Evolutionary conservation across 2,329 filamentous ascomycete genomes (phyloP).

Genomic region (Lojkania enalia): DNA sequence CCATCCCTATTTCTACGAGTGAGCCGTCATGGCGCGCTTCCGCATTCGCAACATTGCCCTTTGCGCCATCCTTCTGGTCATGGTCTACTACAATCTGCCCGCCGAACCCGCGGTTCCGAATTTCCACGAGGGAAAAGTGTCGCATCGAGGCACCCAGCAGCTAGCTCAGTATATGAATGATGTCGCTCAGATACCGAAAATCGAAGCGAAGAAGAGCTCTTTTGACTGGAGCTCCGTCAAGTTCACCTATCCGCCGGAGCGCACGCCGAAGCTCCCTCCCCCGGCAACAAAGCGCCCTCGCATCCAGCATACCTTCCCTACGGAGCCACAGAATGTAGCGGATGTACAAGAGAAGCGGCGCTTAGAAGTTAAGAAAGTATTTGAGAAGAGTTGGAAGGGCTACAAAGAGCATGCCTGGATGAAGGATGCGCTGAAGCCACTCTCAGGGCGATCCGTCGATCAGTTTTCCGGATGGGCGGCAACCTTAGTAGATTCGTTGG

Average conservation of each 20-base stretch:
- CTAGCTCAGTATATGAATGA: slow-evolving; percentile 41
- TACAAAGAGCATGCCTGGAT: slow-evolving; percentile 68
- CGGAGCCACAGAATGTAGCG: slow-evolving; percentile 21
- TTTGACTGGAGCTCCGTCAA: slow-evolving; percentile 39
- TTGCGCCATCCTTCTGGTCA: slow-evolving; percentile 29
- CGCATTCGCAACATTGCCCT: slow-evolving; percentile 32
- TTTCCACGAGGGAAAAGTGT: slow-evolving; percentile 5
- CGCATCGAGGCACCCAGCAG: slow-evolving; percentile 22
- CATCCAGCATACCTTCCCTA: slow-evolving; percentile 37
- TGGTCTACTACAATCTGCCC: slow-evolving; percentile 33
- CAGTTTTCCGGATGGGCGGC: slow-evolving; percentile 70
- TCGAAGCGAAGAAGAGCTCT: slow-evolving; percentile 28
- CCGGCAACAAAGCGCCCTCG: slow-evolving; percentile 34
- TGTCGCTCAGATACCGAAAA: slow-evolving; percentile 22
- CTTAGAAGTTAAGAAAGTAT: slow-evolving; percentile 35
- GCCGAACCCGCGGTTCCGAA: slow-evolving; percentile 15
- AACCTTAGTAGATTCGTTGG: slow-evolving; percentile 65
- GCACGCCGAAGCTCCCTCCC: slow-evolving; percentile 30
- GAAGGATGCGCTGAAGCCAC: slow-evolving; percentile 64
- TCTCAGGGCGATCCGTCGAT: slow-evolving; percentile 57
- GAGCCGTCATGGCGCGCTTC: slow-evolving; percentile 29
- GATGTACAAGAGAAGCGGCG: slow-evolving; percentile 30
- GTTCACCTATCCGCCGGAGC: slow-evolving; percentile 32
- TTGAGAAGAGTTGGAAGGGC: slow-evolving; percentile 53
- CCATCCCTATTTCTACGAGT: slow-evolving; percentile 9